Evolutionary conservation across 1,284 basidiomycete genomes (phyloP).

Genomic region (Hortiboletus rubellus): DNA sequence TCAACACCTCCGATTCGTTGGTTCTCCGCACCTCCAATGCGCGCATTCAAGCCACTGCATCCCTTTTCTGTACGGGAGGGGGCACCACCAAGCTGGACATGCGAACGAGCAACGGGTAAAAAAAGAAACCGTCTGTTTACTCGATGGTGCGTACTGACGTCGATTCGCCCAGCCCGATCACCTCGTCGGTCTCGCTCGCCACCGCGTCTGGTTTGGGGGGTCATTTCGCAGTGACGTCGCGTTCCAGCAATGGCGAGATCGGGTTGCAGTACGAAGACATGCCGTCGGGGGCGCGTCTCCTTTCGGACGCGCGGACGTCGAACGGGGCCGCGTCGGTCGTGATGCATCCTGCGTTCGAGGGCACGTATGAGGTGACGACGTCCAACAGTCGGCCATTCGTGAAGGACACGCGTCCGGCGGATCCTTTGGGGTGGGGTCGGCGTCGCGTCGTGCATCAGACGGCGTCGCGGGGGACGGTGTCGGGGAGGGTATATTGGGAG

Average conservation of each 20-base stretch:
- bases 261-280: slow-evolving; percentile 37
- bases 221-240: slow-evolving; percentile 31
- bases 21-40: slow-evolving; percentile 41
- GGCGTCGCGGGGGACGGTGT: background rate
- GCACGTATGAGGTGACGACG: slow-evolving; percentile 39
- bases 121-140: background rate
- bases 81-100: slow-evolving; percentile 28
- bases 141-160: background rate
- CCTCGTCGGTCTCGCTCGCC: slow-evolving; percentile 13
- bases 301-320: slow-evolving; percentile 36
- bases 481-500: slow-evolving; percentile 23
- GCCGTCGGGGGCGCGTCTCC: slow-evolving; percentile 35
- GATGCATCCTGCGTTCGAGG: slow-evolving; percentile 46
- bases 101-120: slow-evolving; percentile 41
- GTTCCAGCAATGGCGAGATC: slow-evolving; percentile 39
- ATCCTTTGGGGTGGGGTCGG: slow-evolving; percentile 41
- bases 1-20: slow-evolving; percentile 37
- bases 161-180: slow-evolving; percentile 14
- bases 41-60: slow-evolving; percentile 36
- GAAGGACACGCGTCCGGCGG: slow-evolving; percentile 20
- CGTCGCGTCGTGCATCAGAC: slow-evolving; percentile 23
- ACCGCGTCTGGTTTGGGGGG: slow-evolving; percentile 21
- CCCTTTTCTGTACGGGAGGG: slow-evolving; percentile 24
- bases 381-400: slow-evolving; percentile 29
- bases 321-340: slow-evolving; percentile 39